Conservation (phyloP, 1,139 yeast species). For the Zygoascus sp. region DNA sequence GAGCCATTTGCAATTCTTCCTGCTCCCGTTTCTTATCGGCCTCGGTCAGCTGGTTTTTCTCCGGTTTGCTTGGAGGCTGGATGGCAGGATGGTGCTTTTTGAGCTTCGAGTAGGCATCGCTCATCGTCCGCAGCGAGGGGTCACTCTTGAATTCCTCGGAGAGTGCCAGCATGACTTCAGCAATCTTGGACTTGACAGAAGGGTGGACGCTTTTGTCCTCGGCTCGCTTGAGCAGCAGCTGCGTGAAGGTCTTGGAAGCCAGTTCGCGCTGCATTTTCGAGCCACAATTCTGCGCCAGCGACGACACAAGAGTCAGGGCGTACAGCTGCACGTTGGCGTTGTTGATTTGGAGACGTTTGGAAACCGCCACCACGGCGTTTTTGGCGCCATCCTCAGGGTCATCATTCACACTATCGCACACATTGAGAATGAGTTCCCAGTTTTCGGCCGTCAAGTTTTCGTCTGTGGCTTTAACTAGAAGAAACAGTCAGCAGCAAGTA, state of each 20-base stretch:
- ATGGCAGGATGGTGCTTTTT: constrained; percentile 33
- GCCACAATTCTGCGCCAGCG: constrained; percentile 92
- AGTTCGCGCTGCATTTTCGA: constrained; percentile 78
- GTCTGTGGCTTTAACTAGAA: constrained; percentile 65
- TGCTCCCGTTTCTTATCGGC: constrained; percentile 61
- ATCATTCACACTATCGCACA: constrained; percentile 70
- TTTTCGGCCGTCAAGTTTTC: constrained; percentile 77
- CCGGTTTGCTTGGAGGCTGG: constrained; percentile 55
- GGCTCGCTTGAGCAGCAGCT: constrained; percentile 51
- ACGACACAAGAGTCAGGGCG: constrained; percentile 62
- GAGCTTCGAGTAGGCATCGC: constrained; percentile 48
- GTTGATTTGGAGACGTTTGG: constrained; percentile 49
- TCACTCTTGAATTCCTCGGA: constrained; percentile 55
- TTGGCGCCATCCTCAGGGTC: constrained; percentile 65
- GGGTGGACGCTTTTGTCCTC: constrained; percentile 57
- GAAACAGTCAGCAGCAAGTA: no score
- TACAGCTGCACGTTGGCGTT: constrained; percentile 83
- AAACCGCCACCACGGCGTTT: constrained; percentile 49
- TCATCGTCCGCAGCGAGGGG: constrained; percentile 68
- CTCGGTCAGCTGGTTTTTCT: constrained; percentile 48
- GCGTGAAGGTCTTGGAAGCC: constrained; percentile 65
- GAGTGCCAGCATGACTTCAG: constrained; percentile 66
- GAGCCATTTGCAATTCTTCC: constrained; percentile 71
- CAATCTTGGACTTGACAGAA: constrained; percentile 60
- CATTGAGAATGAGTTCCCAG: constrained; percentile 78